phyloP scores from a whole-genome alignment of 176 grass and related monocot genomes.

The Cenchrus fungigraminus region DNA sequence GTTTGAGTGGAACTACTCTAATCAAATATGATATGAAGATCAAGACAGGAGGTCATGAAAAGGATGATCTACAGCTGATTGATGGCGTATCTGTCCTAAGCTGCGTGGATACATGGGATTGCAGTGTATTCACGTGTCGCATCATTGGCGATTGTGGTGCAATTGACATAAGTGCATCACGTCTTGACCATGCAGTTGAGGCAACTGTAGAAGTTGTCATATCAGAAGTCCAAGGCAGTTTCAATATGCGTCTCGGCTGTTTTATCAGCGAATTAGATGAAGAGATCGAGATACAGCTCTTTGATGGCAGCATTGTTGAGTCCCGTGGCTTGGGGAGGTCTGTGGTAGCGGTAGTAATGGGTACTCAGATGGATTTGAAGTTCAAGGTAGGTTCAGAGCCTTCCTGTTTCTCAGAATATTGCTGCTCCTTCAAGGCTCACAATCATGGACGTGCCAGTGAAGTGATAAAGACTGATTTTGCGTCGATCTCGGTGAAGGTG shows the following conservation, averaged over 20 bases:
- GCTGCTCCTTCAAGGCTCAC: not conserved
- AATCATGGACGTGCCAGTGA: not conserved
- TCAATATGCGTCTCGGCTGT: not conserved
- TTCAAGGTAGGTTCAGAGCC: not conserved
- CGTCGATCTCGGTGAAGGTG: not conserved
- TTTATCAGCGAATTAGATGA: not conserved
- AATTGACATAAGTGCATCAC: not conserved
- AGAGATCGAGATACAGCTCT: not conserved
- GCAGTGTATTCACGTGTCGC: not conserved
- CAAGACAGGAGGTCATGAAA: not conserved
- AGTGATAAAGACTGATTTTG: not conserved
- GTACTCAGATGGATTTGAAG: not conserved
- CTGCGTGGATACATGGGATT: accelerated
- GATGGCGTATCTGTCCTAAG: not conserved
- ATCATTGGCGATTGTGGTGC: not conserved
- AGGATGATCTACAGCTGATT: not conserved
- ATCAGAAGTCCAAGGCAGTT: not conserved
- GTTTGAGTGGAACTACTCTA: not conserved
- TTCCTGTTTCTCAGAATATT: not conserved
- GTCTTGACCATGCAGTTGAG: not conserved
- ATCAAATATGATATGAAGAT: not conserved
- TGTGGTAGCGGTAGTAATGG: not conserved
- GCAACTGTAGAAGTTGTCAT: not conserved
- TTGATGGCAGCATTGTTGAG: not conserved
- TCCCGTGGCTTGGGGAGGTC: not conserved